These are phyloP conservation scores for Astragalus glycyphyllos DNA, from an alignment of 306 rosid genomes.

Conservation along the genomic window DNA sequence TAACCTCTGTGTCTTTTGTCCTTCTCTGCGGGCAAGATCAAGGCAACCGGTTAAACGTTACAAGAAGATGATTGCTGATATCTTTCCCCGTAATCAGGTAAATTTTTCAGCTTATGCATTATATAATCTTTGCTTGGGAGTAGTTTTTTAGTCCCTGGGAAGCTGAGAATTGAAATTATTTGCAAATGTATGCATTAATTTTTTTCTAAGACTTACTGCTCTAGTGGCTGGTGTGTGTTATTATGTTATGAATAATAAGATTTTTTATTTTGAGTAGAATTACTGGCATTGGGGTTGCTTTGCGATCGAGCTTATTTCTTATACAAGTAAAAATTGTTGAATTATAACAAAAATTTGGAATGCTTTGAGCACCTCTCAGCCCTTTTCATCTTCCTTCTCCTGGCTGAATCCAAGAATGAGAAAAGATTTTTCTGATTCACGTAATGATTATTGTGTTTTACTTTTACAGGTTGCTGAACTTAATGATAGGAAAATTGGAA, in stretches of 20 bases:
- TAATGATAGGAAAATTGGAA: slow-evolving; percentile 60
- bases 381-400: slow-evolving; percentile 20
- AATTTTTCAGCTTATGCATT: slow-evolving; percentile 27
- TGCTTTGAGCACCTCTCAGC: slow-evolving; percentile 21
- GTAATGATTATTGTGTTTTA: slow-evolving; percentile 26
- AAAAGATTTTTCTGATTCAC: slow-evolving; percentile 4
- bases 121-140: slow-evolving; percentile 17
- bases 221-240: neutral
- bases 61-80: slow-evolving; percentile 84
- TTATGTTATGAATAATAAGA: slow-evolving; percentile 7
- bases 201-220: slow-evolving; percentile 35
- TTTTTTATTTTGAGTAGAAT: slow-evolving; percentile 22
- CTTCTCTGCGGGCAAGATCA: slow-evolving; percentile 94
- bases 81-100: slow-evolving; percentile 92
- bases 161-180: slow-evolving; percentile 3
- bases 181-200: slow-evolving; percentile 8
- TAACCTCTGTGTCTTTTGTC: slow-evolving; percentile 96
- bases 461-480: slow-evolving; percentile 54
- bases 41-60: slow-evolving; percentile 96
- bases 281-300: slow-evolving; percentile 19
- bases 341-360: slow-evolving; percentile 31
- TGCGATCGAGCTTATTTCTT: slow-evolving; percentile 22
- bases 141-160: slow-evolving; percentile 8
- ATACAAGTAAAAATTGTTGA: slow-evolving; percentile 6
- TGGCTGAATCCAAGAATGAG: neutral